Conservation (phyloP, 176 grass and related monocot genomes). For the Eragrostis curvula region DNA sequence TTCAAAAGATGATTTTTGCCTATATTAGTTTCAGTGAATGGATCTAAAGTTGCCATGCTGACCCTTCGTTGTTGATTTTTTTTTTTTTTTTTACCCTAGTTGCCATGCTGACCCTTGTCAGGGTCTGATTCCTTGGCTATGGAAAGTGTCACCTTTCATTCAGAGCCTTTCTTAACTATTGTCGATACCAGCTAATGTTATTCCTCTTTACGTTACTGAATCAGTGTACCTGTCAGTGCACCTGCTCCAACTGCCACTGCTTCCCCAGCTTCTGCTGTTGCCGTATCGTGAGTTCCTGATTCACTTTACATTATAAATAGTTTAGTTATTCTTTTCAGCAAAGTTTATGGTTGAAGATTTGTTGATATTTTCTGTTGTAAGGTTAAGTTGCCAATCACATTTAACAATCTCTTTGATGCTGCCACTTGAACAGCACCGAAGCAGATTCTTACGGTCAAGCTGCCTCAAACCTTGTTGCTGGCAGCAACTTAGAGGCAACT, state of each 20-base stretch:
- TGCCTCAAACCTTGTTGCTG: constrained; percentile 80
- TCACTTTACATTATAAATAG: constrained; percentile 2
- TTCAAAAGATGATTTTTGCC: neutral
- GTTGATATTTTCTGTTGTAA: constrained; percentile 14
- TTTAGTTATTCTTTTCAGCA: constrained; percentile 22
- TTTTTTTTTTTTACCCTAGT: neutral
- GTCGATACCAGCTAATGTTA: constrained; percentile 38
- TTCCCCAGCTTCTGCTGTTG: constrained; percentile 62
- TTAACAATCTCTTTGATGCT: constrained; percentile 10
- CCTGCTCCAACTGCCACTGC: constrained; percentile 56
- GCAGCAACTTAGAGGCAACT: constrained; percentile 70
- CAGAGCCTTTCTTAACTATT: constrained; percentile 17
- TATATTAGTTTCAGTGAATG: neutral
- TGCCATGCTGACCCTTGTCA: neutral
- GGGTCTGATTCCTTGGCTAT: neutral
- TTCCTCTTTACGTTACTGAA: constrained; percentile 37
- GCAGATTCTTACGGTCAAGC: constrained; percentile 75
- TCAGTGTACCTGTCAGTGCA: constrained; percentile 59
- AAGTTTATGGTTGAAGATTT: constrained; percentile 12
- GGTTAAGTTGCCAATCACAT: neutral
- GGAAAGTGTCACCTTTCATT: neutral
- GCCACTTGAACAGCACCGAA: constrained; percentile 53
- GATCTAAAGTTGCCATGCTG: neutral
- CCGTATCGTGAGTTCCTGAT: constrained; percentile 57
- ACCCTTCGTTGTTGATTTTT: too few species aligned